Evolutionary conservation across 257 asterid species (phyloP).

Genomic region (Solanum gandarillasii): DNA sequence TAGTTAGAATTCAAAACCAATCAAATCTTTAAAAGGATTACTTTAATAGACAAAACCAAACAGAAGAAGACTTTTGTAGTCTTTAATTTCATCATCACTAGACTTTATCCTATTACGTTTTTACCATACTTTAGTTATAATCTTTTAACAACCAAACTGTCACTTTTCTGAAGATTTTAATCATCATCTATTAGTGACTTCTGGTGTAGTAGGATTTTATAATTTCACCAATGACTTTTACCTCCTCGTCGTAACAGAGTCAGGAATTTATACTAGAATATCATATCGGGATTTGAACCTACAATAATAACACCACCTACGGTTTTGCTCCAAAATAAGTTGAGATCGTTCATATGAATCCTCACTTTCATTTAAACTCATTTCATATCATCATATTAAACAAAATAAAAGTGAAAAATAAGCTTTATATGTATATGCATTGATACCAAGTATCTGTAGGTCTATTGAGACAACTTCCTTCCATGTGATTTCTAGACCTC

Average conservation of each 20-base stretch:
- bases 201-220: slow-evolving; percentile 20
- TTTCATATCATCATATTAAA: background rate
- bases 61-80: background rate
- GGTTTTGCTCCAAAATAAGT: background rate
- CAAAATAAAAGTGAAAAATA: background rate
- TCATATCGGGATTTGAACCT: background rate
- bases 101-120: background rate
- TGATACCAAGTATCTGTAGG: background rate
- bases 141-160: background rate
- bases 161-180: background rate
- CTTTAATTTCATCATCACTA: background rate
- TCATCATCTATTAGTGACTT: background rate
- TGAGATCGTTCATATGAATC: background rate
- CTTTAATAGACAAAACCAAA: slow-evolving; percentile 1
- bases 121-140: background rate
- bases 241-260: background rate
- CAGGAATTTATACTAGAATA: background rate
- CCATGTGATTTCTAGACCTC: background rate
- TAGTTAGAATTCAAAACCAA: background rate
- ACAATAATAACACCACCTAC: background rate
- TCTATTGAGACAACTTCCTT: background rate
- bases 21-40: background rate
- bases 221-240: background rate
- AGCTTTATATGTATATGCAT: background rate
- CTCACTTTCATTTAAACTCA: background rate